Evolutionary conservation across 176 grass and related monocot species (phyloP).

Genomic region (Rhynchospora breviuscula): DNA sequence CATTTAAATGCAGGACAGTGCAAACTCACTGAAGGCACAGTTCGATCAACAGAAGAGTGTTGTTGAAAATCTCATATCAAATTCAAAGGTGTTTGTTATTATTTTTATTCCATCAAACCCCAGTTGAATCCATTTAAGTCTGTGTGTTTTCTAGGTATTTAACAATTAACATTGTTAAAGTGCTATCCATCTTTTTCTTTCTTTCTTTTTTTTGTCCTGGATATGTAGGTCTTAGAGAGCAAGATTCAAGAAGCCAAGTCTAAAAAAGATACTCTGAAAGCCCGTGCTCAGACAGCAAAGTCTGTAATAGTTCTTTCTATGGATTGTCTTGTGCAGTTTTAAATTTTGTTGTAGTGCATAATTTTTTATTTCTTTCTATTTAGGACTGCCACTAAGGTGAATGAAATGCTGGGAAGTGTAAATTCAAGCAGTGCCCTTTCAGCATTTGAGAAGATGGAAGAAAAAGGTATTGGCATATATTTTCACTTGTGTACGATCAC

Average conservation of each 20-base stretch:
- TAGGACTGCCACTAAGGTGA: conserved; percentile 88
- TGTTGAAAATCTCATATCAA: conserved; percentile 86
- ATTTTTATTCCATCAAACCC: conserved; percentile 24
- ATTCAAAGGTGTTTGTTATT: conserved; percentile 51
- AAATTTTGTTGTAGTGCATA: not conserved
- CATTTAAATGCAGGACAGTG: conserved; percentile 62
- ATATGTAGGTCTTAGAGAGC: conserved; percentile 82
- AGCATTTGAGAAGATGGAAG: conserved; percentile 99
- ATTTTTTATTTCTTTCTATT: conserved; percentile 15
- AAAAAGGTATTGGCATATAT: conserved; percentile 59
- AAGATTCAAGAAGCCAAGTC: conserved; percentile 96
- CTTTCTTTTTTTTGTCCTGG: conserved; percentile 5
- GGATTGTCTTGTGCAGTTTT: conserved; percentile 6
- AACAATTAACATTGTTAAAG: not conserved
- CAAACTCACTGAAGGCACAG: conserved; percentile 76
- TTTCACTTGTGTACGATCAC: not conserved
- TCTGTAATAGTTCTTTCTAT: conserved; percentile 33
- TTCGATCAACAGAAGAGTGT: conserved; percentile 88
- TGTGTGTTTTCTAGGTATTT: conserved; percentile 1
- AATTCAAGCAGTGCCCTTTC: conserved; percentile 86
- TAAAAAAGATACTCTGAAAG: conserved; percentile 96
- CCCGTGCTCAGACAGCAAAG: conserved; percentile 96
- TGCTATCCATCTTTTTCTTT: not conserved
- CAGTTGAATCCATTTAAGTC: not conserved
- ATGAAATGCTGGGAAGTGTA: conserved; percentile 88